These are phyloP conservation scores for Trichomonas tenax DNA, from an alignment of 208 protist genomes.

Conservation along the genomic window DNA sequence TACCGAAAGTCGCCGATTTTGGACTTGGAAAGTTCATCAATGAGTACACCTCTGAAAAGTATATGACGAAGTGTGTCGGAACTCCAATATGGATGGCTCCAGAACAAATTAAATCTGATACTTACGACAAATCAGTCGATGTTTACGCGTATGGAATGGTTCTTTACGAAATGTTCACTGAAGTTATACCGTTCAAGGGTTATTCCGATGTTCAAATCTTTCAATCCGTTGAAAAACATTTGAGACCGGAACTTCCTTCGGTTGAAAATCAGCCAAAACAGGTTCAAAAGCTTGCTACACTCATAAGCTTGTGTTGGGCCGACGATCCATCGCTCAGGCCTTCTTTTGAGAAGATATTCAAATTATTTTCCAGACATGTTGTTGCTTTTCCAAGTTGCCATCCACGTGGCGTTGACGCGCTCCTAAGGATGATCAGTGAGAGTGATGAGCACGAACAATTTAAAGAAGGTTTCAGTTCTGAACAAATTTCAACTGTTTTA, in stretches of 20 bases:
- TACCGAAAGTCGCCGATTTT: background rate
- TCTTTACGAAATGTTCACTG: background rate
- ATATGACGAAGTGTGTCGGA: background rate
- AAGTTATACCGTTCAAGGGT: background rate
- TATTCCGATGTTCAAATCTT: background rate
- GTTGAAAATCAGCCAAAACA: background rate
- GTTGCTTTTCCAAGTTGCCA: background rate
- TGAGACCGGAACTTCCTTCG: background rate
- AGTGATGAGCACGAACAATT: background rate
- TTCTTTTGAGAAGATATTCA: background rate
- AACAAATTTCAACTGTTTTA: background rate
- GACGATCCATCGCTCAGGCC: background rate
- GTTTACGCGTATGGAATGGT: background rate
- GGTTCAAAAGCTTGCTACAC: background rate
- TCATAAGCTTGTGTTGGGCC: background rate
- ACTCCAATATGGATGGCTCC: background rate
- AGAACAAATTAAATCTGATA: background rate
- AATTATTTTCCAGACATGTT: background rate
- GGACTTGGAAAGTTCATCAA: background rate
- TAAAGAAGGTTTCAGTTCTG: background rate
- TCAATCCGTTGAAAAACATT: background rate
- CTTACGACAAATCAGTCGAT: background rate
- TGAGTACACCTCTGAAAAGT: background rate
- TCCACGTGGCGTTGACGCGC: background rate
- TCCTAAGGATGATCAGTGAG: background rate